A percentile compares a stretch with the other conserved stretches of the same genome.
Conservation (phyloP, 148 eudicot species). For the Arbutus unedo region DNA sequence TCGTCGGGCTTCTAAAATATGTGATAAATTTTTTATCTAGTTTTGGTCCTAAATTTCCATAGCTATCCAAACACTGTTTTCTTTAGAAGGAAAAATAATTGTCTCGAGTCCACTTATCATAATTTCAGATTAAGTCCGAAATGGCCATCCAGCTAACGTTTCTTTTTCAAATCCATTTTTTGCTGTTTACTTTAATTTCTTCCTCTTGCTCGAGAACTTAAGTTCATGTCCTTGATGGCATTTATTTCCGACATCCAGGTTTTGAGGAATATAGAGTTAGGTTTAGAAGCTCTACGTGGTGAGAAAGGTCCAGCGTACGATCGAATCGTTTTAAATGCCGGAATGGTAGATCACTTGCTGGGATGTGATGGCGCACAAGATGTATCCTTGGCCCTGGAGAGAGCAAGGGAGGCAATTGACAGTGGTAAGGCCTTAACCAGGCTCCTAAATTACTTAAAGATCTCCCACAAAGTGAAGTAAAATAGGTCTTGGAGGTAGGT, state of each 20-base stretch:
- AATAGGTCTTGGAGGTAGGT: background rate
- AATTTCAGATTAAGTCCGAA: background rate
- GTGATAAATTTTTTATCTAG: background rate
- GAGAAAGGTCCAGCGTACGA: slow-evolving; percentile 96
- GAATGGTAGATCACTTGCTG: slow-evolving; percentile 85
- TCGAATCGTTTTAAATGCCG: slow-evolving; percentile 80
- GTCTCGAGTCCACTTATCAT: background rate
- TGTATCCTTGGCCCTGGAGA: slow-evolving; percentile 58
- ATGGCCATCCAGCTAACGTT: background rate
- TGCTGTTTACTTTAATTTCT: background rate
- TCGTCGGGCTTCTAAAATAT: background rate
- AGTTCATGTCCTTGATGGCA: background rate
- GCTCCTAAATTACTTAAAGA: slow-evolving; percentile 69
- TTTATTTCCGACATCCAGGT: slow-evolving; percentile 42
- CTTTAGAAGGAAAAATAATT: background rate
- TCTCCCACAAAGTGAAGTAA: slow-evolving; percentile 53
- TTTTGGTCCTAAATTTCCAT: background rate
- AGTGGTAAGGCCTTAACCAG: slow-evolving; percentile 80
- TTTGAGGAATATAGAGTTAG: slow-evolving; percentile 79
- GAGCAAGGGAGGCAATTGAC: slow-evolving; percentile 93
- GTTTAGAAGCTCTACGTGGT: slow-evolving; percentile 83
- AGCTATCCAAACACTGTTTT: background rate
- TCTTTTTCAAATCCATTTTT: background rate
- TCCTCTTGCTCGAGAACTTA: background rate
- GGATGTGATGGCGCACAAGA: slow-evolving; percentile 89